Evolutionary conservation across 768 basidiomycete genomes (phyloP), one percentile per base, ranked within the genome.

Genomic region (Lactarius evosmus): DNA sequence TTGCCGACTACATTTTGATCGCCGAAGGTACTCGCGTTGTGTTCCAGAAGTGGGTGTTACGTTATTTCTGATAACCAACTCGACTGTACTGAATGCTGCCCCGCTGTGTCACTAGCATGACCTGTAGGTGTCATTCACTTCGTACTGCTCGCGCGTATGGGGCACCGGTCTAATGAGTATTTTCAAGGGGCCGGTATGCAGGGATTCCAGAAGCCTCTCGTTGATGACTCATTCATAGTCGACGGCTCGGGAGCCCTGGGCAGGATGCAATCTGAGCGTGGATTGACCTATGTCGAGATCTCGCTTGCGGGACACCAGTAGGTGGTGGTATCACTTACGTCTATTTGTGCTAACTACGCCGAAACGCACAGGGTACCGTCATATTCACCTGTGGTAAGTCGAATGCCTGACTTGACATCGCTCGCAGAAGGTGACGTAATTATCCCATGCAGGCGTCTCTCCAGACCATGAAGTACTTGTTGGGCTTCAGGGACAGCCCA

Each of bases 1-100:
- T 89, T 56, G 86, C 83, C 0, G 89, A 92, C 73, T 91, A 83
- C 69, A 79, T 88, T 61, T 76, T 88, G 36, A 89, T 91, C 56
- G 83, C 88, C 11, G 85, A 89, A 66, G 90, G 89, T 2, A 68
- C 75, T 27, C 69, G 76, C 9, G 73, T 75, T 22, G 74, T 73
- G 4, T 69, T 78, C 29, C 76, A 78, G 58, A 77, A 78, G 75
- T 77, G 63, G 66, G 76, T 69, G 7, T 19, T 19, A 34, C n/a
- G 3, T 17, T 29, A 34, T 58, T n/a, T 7, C 51, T 17, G 14
- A 53, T 7, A 5, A 22, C 30, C 19, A 38, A n/a, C 2, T 6
- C 2, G n/a, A 16, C 5, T 8, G 46, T 50, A 29, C 7, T 64
- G 17, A 33, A n/a, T 17, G 6, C 44, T n/a, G 16, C 36, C 29